Evolutionary conservation across 2,329 filamentous ascomycete species (phyloP).

Genomic region (Thielaviopsis euricoi): DNA sequence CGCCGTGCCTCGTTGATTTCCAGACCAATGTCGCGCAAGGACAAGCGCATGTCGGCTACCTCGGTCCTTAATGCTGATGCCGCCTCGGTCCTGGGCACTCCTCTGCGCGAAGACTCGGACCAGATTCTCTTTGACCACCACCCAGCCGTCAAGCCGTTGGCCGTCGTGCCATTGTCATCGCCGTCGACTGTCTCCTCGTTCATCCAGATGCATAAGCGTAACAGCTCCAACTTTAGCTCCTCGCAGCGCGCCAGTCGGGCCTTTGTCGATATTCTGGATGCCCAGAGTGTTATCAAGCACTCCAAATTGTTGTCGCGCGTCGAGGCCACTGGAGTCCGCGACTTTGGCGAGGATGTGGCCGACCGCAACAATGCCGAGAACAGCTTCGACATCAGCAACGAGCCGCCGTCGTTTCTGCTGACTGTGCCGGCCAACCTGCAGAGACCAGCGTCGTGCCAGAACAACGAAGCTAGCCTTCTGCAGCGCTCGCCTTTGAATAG

Average conservation of each 20-base stretch:
- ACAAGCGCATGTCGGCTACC: slow-evolving; percentile 1
- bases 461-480: neutral
- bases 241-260: slow-evolving; percentile 5
- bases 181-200: neutral
- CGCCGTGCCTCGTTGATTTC: slow-evolving; percentile 1
- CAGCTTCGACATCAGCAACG: slow-evolving; percentile 5
- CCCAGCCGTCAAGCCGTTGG: slow-evolving; percentile 11
- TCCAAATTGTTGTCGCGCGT: slow-evolving; percentile 32
- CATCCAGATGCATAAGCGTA: slow-evolving; percentile 6
- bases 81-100: neutral
- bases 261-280: slow-evolving; percentile 39
- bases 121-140: slow-evolving; percentile 9
- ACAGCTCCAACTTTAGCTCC: slow-evolving; percentile 8
- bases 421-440: neutral
- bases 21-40: slow-evolving; percentile 10
- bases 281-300: slow-evolving; percentile 33
- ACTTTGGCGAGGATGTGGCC: slow-evolving; percentile 49
- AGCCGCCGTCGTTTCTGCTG: neutral
- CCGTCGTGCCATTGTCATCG: neutral
- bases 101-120: neutral
- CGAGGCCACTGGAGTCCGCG: slow-evolving; percentile 31
- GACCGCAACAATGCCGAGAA: slow-evolving; percentile 38
- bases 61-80: slow-evolving; percentile 2
- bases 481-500: neutral
- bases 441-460: slow-evolving; percentile 4